Evolutionary conservation across 2,329 filamentous ascomycete species (phyloP).

Genomic region (Phyllosticta citribraziliensis): DNA sequence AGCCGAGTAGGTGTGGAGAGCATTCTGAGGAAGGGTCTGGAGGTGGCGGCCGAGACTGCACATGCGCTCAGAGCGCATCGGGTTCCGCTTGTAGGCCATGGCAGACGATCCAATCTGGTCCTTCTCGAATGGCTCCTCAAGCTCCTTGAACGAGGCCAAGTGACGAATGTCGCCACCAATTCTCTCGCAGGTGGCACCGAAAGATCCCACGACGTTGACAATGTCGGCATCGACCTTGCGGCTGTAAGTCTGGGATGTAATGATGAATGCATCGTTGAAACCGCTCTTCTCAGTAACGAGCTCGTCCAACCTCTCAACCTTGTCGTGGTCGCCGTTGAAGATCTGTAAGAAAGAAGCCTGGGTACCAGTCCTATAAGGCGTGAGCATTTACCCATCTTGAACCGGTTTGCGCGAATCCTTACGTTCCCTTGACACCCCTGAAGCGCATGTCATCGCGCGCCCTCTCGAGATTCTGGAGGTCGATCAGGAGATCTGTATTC

Average conservation of each 20-base stretch:
- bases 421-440: conserved; percentile 50
- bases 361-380: conserved; percentile 2
- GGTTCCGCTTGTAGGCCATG: conserved; percentile 57
- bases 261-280: conserved; percentile 50
- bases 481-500: conserved; percentile 51
- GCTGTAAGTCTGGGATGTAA: conserved; percentile 66
- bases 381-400: not conserved
- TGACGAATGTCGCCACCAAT: conserved; percentile 68
- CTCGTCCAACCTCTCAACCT: conserved; percentile 53
- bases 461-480: conserved; percentile 62
- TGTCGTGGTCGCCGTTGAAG: conserved; percentile 50
- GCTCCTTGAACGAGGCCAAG: conserved; percentile 66
- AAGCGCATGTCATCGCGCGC: conserved; percentile 61
- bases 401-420: not conserved
- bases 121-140: conserved; percentile 76
- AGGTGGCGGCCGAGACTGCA: conserved; percentile 50
- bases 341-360: conserved; percentile 70
- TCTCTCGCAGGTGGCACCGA: conserved; percentile 69
- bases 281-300: conserved; percentile 58
- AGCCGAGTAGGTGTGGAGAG: conserved; percentile 55
- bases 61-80: conserved; percentile 51
- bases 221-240: conserved; percentile 75
- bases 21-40: conserved; percentile 44
- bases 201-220: conserved; percentile 68
- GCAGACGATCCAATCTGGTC: conserved; percentile 59